Evolutionary conservation across 2,329 filamentous ascomycete genomes (phyloP), one percentile per base, ranked within the genome.

Genomic region (Exophiala calicioides): DNA sequence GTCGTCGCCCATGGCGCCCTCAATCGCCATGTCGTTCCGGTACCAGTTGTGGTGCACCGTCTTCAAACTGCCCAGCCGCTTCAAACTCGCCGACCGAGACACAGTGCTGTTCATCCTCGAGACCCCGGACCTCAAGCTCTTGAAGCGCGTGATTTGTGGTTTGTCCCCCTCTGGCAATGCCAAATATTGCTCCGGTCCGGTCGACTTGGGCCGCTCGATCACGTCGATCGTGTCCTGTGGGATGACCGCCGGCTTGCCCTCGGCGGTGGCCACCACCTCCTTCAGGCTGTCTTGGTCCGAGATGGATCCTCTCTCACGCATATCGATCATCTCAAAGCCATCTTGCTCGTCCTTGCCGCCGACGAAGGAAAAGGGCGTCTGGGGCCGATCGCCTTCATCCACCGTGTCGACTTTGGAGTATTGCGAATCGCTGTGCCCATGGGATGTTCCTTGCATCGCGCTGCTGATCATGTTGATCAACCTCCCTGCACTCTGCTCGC

Each of bases 41-140:
- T 59, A 58, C 55, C 55, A 59, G 18, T 47, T 45, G 32, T 55
- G 48, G 35, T 56, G 55, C 12, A 54, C 51, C 29, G 48, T 57
- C 52, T 58, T 58, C 40, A 58, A 42, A 47, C 57, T 59, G 5
- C 90, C 88, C 40, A 93, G 97, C 65, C 97, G 97, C 62, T 79
- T 88, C 57, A 97, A 96, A 69, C 84, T 97, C 13, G 88, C 86
- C 44, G 87, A 95, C 49, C 93, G 97, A 68, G 76, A 98, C 49
- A 90, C 95, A 66, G 43, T 49, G 26, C 53, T 54, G 12, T 52
- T 54, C 39, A 55, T 53, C 20, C 53, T 40, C 2, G 32, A 47
- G 3, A 59, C 55, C 20, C 57, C 53, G 12, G 30, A 34, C 37
- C 57, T 48, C 32, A 59, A 50, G 37, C 57, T 59, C 49, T 59